Conservation (phyloP, 176 grass and related monocot species). For the Carex pumila region DNA sequence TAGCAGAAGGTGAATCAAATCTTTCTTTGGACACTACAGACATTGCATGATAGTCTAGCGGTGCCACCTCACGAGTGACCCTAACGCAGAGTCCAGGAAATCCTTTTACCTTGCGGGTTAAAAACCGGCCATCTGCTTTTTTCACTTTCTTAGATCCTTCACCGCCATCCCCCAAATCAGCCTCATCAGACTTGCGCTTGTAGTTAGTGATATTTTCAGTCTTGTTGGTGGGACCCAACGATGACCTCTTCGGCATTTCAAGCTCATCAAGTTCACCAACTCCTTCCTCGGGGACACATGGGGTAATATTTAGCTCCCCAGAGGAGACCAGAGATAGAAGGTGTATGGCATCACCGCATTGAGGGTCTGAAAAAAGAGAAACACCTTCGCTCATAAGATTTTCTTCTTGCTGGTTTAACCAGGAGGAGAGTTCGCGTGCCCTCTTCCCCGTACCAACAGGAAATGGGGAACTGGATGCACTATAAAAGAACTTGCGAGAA, state of each 20-base stretch:
- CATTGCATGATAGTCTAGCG: neutral
- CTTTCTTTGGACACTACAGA: neutral
- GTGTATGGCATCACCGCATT: slow-evolving; percentile 76
- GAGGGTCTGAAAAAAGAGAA: slow-evolving; percentile 62
- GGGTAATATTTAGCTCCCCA: slow-evolving; percentile 51
- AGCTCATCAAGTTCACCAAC: slow-evolving; percentile 81
- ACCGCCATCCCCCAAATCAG: slow-evolving; percentile 27
- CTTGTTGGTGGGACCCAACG: slow-evolving; percentile 1
- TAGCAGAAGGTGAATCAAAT: slow-evolving; percentile 3
- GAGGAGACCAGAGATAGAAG: slow-evolving; percentile 64
- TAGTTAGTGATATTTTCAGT: neutral
- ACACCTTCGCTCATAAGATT: slow-evolving; percentile 27
- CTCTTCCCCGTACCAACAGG: slow-evolving; percentile 80
- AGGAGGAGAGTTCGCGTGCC: slow-evolving; percentile 49
- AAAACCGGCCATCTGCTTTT: slow-evolving; percentile 49
- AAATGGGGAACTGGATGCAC: slow-evolving; percentile 67
- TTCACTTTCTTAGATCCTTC: slow-evolving; percentile 60
- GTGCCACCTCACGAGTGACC: slow-evolving; percentile 44
- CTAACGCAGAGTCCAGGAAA: slow-evolving; percentile 75
- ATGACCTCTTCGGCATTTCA: slow-evolving; percentile 31
- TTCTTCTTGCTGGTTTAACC: slow-evolving; percentile 56
- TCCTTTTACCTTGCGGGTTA: slow-evolving; percentile 75
- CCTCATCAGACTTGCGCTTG: slow-evolving; percentile 47
- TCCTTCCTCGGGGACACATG: slow-evolving; percentile 62
- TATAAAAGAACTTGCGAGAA: slow-evolving; percentile 66